phyloP scores from a whole-genome alignment of 2,329 filamentous ascomycete genomes.

The Trichophyton mentagrophytes region DNA sequence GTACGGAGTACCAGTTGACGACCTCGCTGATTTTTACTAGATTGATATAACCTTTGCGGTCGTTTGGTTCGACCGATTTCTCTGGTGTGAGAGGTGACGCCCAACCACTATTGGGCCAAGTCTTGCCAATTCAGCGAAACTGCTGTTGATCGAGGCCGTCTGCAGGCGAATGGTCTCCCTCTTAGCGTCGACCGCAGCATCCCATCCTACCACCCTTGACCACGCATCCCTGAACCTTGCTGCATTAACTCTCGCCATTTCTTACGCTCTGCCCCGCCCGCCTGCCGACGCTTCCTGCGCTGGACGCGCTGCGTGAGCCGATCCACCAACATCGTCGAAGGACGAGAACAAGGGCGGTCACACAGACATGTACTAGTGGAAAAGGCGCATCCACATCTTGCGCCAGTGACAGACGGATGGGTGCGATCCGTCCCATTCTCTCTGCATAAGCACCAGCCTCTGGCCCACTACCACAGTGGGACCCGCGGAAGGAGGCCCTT shows the following conservation, averaged over 20 bases:
- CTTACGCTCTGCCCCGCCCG: background rate
- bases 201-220: background rate
- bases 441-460: conserved; percentile 2
- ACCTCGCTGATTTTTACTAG: conserved; percentile 5
- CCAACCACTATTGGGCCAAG: conserved; percentile 6
- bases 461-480: background rate
- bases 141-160: background rate
- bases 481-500: conserved; percentile 1
- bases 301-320: background rate
- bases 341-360: conserved; percentile 8
- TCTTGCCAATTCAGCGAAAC: conserved; percentile 3
- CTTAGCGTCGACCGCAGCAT: background rate
- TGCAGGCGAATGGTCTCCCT: background rate
- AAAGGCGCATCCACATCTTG: conserved; percentile 15
- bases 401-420: conserved; percentile 14
- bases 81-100: background rate
- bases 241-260: conserved; percentile 3
- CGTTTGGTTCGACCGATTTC: background rate
- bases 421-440: conserved; percentile 5
- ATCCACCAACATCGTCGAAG: conserved; percentile 4
- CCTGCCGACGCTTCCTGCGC: background rate
- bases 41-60: conserved; percentile 3
- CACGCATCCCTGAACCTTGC: conserved; percentile 5
- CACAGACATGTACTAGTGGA: conserved; percentile 14
- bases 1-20: background rate